A percentile compares a stretch with the other conserved stretches of the same genome.
Conservation (phyloP, 2,329 filamentous ascomycete species). For the Fusarium sp. region DNA sequence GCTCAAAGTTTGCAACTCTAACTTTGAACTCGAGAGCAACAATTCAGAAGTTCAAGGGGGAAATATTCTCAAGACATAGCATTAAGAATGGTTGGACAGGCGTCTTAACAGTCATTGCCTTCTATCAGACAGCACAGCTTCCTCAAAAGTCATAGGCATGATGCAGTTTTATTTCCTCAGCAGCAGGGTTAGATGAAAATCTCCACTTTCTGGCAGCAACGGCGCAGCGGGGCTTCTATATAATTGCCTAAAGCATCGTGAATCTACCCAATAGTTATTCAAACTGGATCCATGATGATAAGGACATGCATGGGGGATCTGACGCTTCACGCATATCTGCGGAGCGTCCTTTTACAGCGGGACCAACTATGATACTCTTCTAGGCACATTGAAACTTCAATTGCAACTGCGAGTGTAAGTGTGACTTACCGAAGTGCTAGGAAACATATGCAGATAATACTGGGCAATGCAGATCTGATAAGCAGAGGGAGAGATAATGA, state of each 20-base stretch:
- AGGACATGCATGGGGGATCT: slow-evolving; percentile 44
- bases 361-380: slow-evolving; percentile 22
- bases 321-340: slow-evolving; percentile 36
- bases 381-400: slow-evolving; percentile 6
- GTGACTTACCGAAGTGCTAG: neutral
- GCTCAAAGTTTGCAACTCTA: neutral
- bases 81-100: neutral
- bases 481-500: neutral
- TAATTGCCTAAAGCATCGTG: slow-evolving; percentile 22
- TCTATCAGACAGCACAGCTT: neutral
- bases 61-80: neutral
- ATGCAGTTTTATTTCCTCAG: slow-evolving; percentile 21
- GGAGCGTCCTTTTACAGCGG: slow-evolving; percentile 36
- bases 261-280: slow-evolving; percentile 23
- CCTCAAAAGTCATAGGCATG: neutral
- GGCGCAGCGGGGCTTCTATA: slow-evolving; percentile 3
- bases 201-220: slow-evolving; percentile 24
- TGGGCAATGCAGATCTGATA: slow-evolving; percentile 20
- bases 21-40: neutral
- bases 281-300: slow-evolving; percentile 36
- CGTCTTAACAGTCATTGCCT: slow-evolving; percentile 1
- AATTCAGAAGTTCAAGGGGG: neutral
- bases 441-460: slow-evolving; percentile 5
- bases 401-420: slow-evolving; percentile 7
- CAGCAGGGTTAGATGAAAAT: slow-evolving; percentile 5